Base-by-base conservation (phyloP, 2,329 filamentous ascomycete species). In the Microdochium bolleyi region DNA sequence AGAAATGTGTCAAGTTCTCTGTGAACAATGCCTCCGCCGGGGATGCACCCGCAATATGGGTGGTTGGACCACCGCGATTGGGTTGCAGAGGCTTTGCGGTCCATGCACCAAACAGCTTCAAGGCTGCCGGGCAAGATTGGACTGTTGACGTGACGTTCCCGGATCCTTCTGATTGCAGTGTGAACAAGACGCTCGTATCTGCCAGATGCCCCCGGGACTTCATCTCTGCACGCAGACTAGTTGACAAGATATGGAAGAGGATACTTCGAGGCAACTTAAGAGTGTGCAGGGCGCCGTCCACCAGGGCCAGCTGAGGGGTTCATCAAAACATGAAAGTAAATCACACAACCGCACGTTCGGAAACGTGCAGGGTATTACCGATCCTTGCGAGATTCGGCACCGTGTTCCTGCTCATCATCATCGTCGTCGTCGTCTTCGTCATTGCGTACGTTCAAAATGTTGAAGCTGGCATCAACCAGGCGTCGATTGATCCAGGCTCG, bases 191-290 rank as follows among this genome's bases (percentile, higher is more conserved):
- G 80, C 70, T 61, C 59, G 62, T 59, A 55, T 62, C 65, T 69
- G 71, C 70, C 66, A 70, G 71, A 68, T 60, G 65, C 65, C 61
- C 61, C 67, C 70, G 70, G 73, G 68, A 63, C 62, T 81, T 72
- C 54, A 80, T 96, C 78, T 96, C 78, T 89, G 91, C 91, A 95
- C 87, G 85, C 83, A 88, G 91, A 96, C 91, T 94, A 85, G 92
- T 94, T 85, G 87, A 84, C 89, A 91, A 83, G 82, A 84, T 85
- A 92, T 81, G 81, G 87, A 79, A 74, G 74, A 81, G 78, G 76
- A 77, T 22, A 69, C 73, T 74, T 83, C 80, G 81, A 91, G 89
- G 82, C 89, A 95, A 94, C 91, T 96, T 88, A 96, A 95, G 87
- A 88, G 88, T 87, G 88, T 92, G 90, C 90, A 88, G 68, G 58